Percentiles rank a stretch among this genome's conserved stretches.
phyloP scores from a whole-genome alignment of 257 asterid genomes.

The Solanum rostratum region DNA sequence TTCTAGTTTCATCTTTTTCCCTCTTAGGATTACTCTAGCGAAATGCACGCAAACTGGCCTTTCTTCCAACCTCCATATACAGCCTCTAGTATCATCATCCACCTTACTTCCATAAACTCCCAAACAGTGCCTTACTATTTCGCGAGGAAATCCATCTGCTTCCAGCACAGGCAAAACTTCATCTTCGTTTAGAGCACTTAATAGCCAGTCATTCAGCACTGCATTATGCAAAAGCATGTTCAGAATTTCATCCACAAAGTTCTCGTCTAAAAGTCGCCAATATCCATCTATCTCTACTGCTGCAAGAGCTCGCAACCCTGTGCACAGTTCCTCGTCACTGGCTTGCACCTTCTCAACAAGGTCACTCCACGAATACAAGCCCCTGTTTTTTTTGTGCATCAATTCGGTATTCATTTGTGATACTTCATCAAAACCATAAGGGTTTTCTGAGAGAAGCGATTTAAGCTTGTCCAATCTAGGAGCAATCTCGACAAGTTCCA shows the following conservation, averaged over 20 bases:
- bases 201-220: slow-evolving; percentile 63
- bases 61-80: slow-evolving; percentile 68
- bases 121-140: slow-evolving; percentile 58
- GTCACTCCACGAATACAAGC: slow-evolving; percentile 69
- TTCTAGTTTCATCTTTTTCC: slow-evolving; percentile 61
- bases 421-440: slow-evolving; percentile 44
- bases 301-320: slow-evolving; percentile 45
- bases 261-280: slow-evolving; percentile 76
- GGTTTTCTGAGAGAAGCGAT: slow-evolving; percentile 64
- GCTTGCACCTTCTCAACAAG: slow-evolving; percentile 70
- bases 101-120: slow-evolving; percentile 38
- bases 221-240: slow-evolving; percentile 61
- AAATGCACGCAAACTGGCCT: slow-evolving; percentile 51
- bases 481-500: slow-evolving; percentile 87
- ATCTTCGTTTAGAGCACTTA: slow-evolving; percentile 43
- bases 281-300: slow-evolving; percentile 75
- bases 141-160: slow-evolving; percentile 60
- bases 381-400: slow-evolving; percentile 12
- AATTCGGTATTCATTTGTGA: slow-evolving; percentile 48
- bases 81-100: slow-evolving; percentile 22
- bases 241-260: slow-evolving; percentile 38
- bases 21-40: slow-evolving; percentile 60
- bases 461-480: slow-evolving; percentile 79
- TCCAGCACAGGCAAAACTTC: slow-evolving; percentile 54
- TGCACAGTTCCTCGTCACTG: slow-evolving; percentile 62